These are phyloP conservation scores for Entonaema liquescens DNA, from an alignment of 495 filamentous ascomycete species.

Conservation along the genomic window DNA sequence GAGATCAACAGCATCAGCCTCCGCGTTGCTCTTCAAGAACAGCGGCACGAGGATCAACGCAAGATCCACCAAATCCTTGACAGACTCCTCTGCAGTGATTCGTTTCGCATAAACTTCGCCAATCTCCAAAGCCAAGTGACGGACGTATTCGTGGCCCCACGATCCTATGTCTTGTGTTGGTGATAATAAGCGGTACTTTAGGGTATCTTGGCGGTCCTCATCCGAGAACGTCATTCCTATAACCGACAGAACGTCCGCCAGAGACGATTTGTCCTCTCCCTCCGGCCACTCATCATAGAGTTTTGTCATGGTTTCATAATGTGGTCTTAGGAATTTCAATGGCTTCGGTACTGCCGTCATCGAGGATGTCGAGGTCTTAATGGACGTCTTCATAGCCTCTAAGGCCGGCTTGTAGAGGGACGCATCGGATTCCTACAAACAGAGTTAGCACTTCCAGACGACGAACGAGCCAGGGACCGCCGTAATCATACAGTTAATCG, in stretches of 20 bases:
- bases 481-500: constrained; percentile 76
- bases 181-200: constrained; percentile 92
- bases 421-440: constrained; percentile 78
- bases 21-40: constrained; percentile 95
- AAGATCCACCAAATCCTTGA: constrained; percentile 81
- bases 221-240: constrained; percentile 99
- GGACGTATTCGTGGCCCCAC: constrained; percentile 98
- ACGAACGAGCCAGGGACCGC: constrained; percentile 13
- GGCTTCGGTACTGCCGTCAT: constrained; percentile 99
- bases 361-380: constrained; percentile 98
- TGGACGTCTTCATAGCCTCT: constrained; percentile 94
- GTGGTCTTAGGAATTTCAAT: constrained; percentile 95
- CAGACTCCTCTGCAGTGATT: constrained; percentile 63
- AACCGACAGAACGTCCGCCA: constrained; percentile 96
- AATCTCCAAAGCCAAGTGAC: constrained; percentile 94
- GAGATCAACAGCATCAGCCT: constrained; percentile 96
- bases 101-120: constrained; percentile 91
- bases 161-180: constrained; percentile 92
- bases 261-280: constrained; percentile 82
- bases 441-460: background rate
- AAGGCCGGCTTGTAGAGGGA: constrained; percentile 90
- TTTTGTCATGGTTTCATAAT: constrained; percentile 86
- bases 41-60: constrained; percentile 87
- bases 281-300: constrained; percentile 88
- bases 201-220: constrained; percentile 91